Base-by-base conservation (phyloP, 176 grass and related monocot species). In the Rhynchospora breviuscula region DNA sequence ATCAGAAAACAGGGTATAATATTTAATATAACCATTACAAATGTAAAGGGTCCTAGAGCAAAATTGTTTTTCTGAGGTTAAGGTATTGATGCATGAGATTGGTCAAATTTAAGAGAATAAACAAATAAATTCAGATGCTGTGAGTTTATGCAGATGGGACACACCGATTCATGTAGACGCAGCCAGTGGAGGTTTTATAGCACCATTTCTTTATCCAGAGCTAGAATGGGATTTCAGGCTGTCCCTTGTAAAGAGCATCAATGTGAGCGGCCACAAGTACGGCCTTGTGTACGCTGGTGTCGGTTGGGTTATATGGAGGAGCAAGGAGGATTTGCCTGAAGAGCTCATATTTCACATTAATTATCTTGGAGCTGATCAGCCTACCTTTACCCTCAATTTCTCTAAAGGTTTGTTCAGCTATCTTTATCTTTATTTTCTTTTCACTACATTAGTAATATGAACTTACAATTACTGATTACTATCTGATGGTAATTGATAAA, bases 291-390 rank as follows among this genome's bases (percentile, higher is more conserved):
- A 93, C 75, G 90, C 95, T 14, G 95, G 95, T 19, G 78, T 98
- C 43, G 92, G 92, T 0, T 98, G 95, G 95, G 95, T 97, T 0
- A 25, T 97, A 26, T 94, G 95, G 95, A 17, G 90, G 17, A 94
- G 17, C 81, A 94, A 88, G 51, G 90, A 90, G 21, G 92, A 97
- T 61, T 67, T 94, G 0, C 92, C 92, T 0, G 95, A 97, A 47
- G 95, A 97, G 56, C 90, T 97, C 77, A 94, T 97, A 77, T 94
- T 97, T 86, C 95, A 92, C 81, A 97, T 97, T 62, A 97, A 97
- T 90, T 97, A 97, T 85, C 92, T 94, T n/a, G 95, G 92, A 26
- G 90, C 95, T 11, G 92, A 97, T 83, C 92, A 97, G 48, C 95
- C 95, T 0, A 94, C 92, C 23, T 97, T 97, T 85, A 97, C 95